phyloP scores from a whole-genome alignment of 139 green algal genomes.

The Tetradesmus lagerheimii region DNA sequence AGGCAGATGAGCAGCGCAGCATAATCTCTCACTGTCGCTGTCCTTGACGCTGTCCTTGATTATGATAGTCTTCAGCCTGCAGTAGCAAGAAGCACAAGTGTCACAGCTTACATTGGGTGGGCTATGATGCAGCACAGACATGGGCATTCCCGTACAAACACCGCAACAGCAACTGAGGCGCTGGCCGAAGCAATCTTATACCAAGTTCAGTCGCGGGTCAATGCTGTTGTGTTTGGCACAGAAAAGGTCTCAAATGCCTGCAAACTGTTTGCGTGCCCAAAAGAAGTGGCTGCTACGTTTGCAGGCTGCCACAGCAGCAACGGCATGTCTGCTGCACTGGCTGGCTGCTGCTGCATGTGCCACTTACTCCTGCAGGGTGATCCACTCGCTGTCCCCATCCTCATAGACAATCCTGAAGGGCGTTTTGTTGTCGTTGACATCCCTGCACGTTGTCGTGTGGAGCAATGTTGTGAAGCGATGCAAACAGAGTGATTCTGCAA shows the following conservation, averaged over 20 bases:
- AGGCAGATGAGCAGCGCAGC: background rate
- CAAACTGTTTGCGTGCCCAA: too few species aligned
- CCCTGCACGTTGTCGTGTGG: background rate
- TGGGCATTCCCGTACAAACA: too few species aligned
- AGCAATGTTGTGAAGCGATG: too few species aligned
- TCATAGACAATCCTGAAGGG: slow-evolving; percentile 17
- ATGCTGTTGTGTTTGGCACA: too few species aligned
- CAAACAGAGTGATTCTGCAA: too few species aligned
- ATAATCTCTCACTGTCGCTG: background rate
- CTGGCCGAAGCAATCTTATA: too few species aligned
- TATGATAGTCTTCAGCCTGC: background rate
- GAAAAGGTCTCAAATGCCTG: too few species aligned
- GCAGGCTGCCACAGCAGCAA: background rate
- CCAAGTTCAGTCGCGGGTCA: too few species aligned
- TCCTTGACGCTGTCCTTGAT: background rate
- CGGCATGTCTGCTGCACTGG: background rate
- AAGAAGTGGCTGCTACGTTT: too few species aligned
- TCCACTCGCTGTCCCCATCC: slow-evolving; percentile 35
- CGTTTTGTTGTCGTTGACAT: background rate
- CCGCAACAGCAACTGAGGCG: too few species aligned
- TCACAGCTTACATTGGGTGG: too few species aligned
- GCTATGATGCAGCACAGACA: too few species aligned
- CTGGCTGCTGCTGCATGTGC: background rate
- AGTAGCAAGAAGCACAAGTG: background rate
- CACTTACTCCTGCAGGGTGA: slow-evolving; percentile 26